Evolutionary conservation across 2,329 filamentous ascomycete species (phyloP).

Genomic region (Aspergillus floridensis): DNA sequence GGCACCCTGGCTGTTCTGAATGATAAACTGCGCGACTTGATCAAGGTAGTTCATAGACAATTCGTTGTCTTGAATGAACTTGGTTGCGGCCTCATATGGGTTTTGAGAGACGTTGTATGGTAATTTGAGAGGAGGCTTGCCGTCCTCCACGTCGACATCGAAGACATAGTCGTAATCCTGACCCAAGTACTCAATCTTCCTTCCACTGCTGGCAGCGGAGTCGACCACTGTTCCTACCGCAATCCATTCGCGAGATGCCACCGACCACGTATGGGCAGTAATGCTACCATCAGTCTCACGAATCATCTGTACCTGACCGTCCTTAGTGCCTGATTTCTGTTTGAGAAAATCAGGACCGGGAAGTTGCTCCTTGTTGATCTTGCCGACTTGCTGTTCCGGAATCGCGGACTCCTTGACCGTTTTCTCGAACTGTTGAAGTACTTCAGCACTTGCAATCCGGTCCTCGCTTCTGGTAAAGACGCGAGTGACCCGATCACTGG

Average conservation of each 20-base stretch:
- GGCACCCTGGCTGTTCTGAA: conserved; percentile 82
- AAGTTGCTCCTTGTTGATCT: conserved; percentile 87
- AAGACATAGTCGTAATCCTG: conserved; percentile 96
- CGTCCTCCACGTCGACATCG: conserved; percentile 93
- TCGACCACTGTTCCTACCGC: conserved; percentile 94
- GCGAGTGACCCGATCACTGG: conserved; percentile 82
- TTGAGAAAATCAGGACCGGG: conserved; percentile 84
- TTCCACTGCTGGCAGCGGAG: conserved; percentile 75
- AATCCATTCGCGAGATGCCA: conserved; percentile 69
- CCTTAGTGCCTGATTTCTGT: conserved; percentile 83
- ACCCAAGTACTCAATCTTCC: conserved; percentile 73
- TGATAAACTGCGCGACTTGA: conserved; percentile 89
- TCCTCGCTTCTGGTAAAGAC: conserved; percentile 74
- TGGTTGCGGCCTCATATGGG: conserved; percentile 85
- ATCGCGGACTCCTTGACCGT: conserved; percentile 80
- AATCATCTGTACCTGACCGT: conserved; percentile 93
- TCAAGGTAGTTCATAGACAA: conserved; percentile 84
- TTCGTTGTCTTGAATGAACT: conserved; percentile 86
- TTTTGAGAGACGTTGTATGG: conserved; percentile 92
- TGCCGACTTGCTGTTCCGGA: conserved; percentile 77
- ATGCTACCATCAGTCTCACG: conserved; percentile 75
- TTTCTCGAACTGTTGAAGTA: conserved; percentile 73
- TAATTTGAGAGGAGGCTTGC: conserved; percentile 87
- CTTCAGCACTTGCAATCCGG: conserved; percentile 66
- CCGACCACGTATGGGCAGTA: conserved; percentile 85